Evolutionary conservation across 495 filamentous ascomycete species (phyloP).

Genomic region (Peziza echinospora): DNA sequence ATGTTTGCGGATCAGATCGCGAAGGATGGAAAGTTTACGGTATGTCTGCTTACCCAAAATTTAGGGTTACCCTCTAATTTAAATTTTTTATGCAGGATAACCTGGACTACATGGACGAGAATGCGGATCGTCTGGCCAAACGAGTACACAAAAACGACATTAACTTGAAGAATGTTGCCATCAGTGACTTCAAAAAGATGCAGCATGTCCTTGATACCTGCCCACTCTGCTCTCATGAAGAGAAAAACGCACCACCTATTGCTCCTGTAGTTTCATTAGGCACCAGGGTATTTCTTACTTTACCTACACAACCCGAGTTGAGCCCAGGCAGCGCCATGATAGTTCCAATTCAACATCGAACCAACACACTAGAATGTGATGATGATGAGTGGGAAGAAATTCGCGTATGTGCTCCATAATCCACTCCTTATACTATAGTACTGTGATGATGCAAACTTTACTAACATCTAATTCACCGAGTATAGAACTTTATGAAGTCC

Average conservation of each 20-base stretch:
- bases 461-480: not conserved
- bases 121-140: conserved; percentile 75
- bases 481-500: conserved; percentile 85
- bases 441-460: not conserved
- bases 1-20: conserved; percentile 77
- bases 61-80: conserved; percentile 1
- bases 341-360: conserved; percentile 69
- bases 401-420: conserved; percentile 24
- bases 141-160: conserved; percentile 72
- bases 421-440: too few species aligned
- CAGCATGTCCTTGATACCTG: conserved; percentile 73
- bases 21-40: conserved; percentile 75
- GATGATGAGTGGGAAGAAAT: conserved; percentile 99
- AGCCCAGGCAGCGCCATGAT: conserved; percentile 66
- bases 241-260: conserved; percentile 43
- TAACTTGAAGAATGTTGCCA: conserved; percentile 70
- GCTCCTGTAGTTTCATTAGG: conserved; percentile 79
- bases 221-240: conserved; percentile 82
- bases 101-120: conserved; percentile 93
- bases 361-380: conserved; percentile 86
- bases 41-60: conserved; percentile 17
- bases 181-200: conserved; percentile 76
- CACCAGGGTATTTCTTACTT: conserved; percentile 67
- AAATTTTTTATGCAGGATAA: conserved; percentile 38
- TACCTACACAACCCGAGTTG: conserved; percentile 79